phyloP scores from a whole-genome alignment of 2,329 filamentous ascomycete species.

The Phialophora verrucosa region DNA sequence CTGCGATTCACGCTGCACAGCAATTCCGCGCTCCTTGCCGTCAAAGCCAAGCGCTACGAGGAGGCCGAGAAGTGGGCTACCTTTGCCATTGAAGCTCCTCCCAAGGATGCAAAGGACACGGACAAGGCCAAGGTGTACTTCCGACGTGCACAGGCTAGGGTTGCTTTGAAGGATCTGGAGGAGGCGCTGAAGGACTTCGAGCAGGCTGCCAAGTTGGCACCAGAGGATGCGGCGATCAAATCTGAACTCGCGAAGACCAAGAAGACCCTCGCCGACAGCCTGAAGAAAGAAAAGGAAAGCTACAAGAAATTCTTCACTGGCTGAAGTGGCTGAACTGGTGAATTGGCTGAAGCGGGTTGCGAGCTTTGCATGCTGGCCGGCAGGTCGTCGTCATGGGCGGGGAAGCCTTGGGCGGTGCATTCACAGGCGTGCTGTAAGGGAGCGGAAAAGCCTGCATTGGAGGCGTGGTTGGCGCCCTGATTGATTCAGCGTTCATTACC shows the following conservation, averaged over 20 bases:
- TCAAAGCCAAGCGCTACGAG: slow-evolving; percentile 75
- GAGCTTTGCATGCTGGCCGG: neutral
- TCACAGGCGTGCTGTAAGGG: neutral
- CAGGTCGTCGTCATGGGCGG: neutral
- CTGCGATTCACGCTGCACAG: slow-evolving; percentile 86
- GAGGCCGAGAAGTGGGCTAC: slow-evolving; percentile 74
- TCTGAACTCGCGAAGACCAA: slow-evolving; percentile 80
- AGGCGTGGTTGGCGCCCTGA: neutral
- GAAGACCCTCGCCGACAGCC: slow-evolving; percentile 72
- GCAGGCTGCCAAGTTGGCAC: slow-evolving; percentile 74
- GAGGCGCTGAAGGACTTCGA: slow-evolving; percentile 75
- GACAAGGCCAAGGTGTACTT: slow-evolving; percentile 91
- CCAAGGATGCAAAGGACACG: slow-evolving; percentile 67
- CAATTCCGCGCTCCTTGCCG: slow-evolving; percentile 83
- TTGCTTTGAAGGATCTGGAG: slow-evolving; percentile 83
- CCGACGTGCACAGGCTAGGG: slow-evolving; percentile 76
- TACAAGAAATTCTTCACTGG: slow-evolving; percentile 84
- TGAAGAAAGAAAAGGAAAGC: slow-evolving; percentile 87
- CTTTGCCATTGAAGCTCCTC: slow-evolving; percentile 71
- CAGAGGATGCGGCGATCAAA: slow-evolving; percentile 74
- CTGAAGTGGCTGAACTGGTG: slow-evolving; percentile 21
- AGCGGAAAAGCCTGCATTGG: neutral
- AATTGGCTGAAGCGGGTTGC: neutral
- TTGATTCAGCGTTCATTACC: neutral
- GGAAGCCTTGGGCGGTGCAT: neutral